These are phyloP conservation scores for Westerdykella ornata DNA, from an alignment of 2,329 filamentous ascomycete species.

Conservation along the genomic window DNA sequence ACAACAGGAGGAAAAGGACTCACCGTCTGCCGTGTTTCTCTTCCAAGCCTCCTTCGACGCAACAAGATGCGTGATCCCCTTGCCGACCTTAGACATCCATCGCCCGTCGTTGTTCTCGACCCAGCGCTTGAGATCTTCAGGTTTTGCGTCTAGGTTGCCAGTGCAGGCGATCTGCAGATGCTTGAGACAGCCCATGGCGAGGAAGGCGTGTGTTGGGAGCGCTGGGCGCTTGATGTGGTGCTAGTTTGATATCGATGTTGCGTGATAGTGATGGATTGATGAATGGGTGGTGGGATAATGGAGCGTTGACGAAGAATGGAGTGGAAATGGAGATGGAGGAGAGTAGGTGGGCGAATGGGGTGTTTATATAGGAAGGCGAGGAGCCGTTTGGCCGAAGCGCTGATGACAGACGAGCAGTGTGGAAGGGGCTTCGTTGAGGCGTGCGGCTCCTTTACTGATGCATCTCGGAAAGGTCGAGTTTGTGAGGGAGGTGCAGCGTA, in stretches of 20 bases:
- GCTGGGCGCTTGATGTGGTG: background rate
- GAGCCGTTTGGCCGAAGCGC: background rate
- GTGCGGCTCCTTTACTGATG: too few species aligned
- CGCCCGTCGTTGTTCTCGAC: constrained; percentile 55
- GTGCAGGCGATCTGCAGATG: constrained; percentile 52
- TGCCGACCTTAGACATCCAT: constrained; percentile 48
- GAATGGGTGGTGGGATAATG: too few species aligned
- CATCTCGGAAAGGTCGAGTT: too few species aligned
- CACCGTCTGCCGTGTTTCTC: constrained; percentile 36
- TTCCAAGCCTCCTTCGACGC: constrained; percentile 57
- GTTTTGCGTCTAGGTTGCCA: constrained; percentile 16
- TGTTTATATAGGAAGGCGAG: background rate
- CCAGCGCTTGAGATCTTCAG: constrained; percentile 59
- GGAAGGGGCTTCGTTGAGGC: background rate
- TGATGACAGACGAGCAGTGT: background rate
- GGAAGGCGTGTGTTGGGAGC: background rate
- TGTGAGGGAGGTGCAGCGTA: too few species aligned
- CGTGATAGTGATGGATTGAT: too few species aligned
- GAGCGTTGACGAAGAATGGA: background rate
- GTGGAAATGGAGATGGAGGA: background rate
- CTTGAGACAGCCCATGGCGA: constrained; percentile 43
- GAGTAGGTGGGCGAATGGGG: too few species aligned
- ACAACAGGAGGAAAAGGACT: constrained; percentile 20
- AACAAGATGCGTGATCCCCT: constrained; percentile 65
- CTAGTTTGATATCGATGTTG: too few species aligned